These are phyloP conservation scores for Leccinum pachyderme DNA, from an alignment of 1,284 basidiomycete genomes.

Conservation along the genomic window DNA sequence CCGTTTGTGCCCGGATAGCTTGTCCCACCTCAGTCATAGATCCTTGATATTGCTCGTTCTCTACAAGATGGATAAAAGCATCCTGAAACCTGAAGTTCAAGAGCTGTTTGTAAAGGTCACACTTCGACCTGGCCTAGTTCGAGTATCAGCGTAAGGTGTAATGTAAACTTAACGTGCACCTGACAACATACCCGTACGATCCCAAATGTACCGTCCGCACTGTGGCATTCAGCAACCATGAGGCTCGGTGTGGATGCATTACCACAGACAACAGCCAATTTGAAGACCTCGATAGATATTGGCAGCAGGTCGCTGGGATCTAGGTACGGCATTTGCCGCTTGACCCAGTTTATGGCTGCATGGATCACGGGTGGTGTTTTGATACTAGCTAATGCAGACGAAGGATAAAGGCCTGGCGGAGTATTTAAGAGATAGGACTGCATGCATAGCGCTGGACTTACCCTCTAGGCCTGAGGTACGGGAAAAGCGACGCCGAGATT, in stretches of 20 bases:
- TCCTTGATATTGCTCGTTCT: slow-evolving; percentile 74
- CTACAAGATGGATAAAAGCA: slow-evolving; percentile 64
- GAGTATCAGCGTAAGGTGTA: slow-evolving; percentile 6
- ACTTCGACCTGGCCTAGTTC: slow-evolving; percentile 68
- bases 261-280: slow-evolving; percentile 78
- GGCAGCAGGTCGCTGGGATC: slow-evolving; percentile 81
- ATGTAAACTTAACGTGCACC: slow-evolving; percentile 3
- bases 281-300: slow-evolving; percentile 69
- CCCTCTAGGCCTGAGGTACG: slow-evolving; percentile 32
- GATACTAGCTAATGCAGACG: slow-evolving; percentile 32
- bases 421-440: slow-evolving; percentile 20
- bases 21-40: slow-evolving; percentile 67
- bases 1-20: slow-evolving; percentile 56
- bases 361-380: slow-evolving; percentile 48
- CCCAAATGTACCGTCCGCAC: slow-evolving; percentile 74
- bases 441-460: slow-evolving; percentile 4
- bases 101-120: slow-evolving; percentile 80
- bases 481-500: slow-evolving; percentile 19
- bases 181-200: slow-evolving; percentile 59
- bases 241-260: slow-evolving; percentile 82
- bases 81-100: slow-evolving; percentile 69
- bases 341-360: slow-evolving; percentile 48
- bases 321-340: slow-evolving; percentile 62
- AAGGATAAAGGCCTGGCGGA: slow-evolving; percentile 32
- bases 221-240: slow-evolving; percentile 75